Percentiles rank a stretch among this genome's conserved stretches.
Evolutionary conservation across 495 filamentous ascomycete species (phyloP).

Genomic region (Bacidia gigantensis): DNA sequence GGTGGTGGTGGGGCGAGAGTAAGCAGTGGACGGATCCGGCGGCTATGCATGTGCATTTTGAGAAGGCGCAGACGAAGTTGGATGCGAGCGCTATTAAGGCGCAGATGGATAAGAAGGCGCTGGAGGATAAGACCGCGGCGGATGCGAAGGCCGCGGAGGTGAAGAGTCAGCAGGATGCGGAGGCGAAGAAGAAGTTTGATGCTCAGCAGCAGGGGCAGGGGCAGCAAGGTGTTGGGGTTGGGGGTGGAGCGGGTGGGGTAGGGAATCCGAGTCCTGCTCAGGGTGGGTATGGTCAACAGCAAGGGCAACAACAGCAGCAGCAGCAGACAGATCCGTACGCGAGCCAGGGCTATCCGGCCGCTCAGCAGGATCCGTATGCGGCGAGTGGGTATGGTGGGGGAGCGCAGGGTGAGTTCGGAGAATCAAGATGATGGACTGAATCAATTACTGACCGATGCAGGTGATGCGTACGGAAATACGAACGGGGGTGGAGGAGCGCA

Average conservation of each 20-base stretch:
- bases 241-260: too few species aligned
- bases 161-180: not conserved
- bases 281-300: not conserved
- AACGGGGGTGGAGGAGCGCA: too few species aligned
- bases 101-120: slow-evolving; percentile 1
- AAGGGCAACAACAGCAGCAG: not conserved
- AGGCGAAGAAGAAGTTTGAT: not conserved
- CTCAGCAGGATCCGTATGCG: not conserved
- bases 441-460: too few species aligned
- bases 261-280: not conserved
- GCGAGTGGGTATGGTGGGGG: not conserved
- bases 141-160: slow-evolving; percentile 5
- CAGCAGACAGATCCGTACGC: not conserved
- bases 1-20: slow-evolving; percentile 8
- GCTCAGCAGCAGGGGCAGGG: not conserved
- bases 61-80: slow-evolving; percentile 8
- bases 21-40: slow-evolving; percentile 10
- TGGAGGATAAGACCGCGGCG: not conserved
- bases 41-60: slow-evolving; percentile 14
- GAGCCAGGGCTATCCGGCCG: not conserved
- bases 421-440: not conserved
- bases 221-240: too few species aligned
- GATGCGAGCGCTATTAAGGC: slow-evolving; percentile 4
- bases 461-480: too few species aligned
- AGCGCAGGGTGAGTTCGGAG: not conserved